phyloP scores from a whole-genome alignment of 2,329 filamentous ascomycete genomes.

The Fusarium oligoseptatum region DNA sequence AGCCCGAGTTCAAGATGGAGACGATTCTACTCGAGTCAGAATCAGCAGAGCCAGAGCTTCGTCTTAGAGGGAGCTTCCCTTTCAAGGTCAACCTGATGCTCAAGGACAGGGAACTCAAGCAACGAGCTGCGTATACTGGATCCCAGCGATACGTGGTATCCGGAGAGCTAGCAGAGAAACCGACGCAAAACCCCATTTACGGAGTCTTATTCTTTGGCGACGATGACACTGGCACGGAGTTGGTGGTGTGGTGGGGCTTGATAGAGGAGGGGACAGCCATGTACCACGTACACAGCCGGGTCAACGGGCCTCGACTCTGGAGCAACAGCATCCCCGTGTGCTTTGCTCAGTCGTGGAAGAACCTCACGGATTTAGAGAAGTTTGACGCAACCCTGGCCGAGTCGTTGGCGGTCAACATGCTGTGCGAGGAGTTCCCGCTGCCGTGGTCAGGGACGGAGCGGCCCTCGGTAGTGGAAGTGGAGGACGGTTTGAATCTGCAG shows the following conservation, averaged over 20 bases:
- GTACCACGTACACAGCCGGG: slow-evolving; percentile 43
- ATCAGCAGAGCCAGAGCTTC: slow-evolving; percentile 37
- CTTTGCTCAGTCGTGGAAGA: slow-evolving; percentile 45
- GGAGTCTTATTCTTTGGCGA: slow-evolving; percentile 44
- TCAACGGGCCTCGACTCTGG: slow-evolving; percentile 42
- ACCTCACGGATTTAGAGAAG: slow-evolving; percentile 38
- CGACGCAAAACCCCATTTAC: slow-evolving; percentile 45
- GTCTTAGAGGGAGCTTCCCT: slow-evolving; percentile 43
- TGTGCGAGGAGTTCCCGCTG: slow-evolving; percentile 44
- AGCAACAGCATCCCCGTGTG: slow-evolving; percentile 47
- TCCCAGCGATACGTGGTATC: slow-evolving; percentile 44
- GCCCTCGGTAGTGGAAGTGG: slow-evolving; percentile 43
- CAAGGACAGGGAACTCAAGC: slow-evolving; percentile 38
- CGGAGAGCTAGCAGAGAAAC: slow-evolving; percentile 37
- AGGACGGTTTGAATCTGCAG: slow-evolving; percentile 41
- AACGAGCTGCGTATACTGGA: slow-evolving; percentile 45
- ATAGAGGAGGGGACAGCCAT: slow-evolving; percentile 44
- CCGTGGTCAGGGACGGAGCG: slow-evolving; percentile 40
- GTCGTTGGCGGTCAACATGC: slow-evolving; percentile 43
- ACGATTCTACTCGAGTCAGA: slow-evolving; percentile 44
- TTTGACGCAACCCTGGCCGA: slow-evolving; percentile 40
- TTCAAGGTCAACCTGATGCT: slow-evolving; percentile 44
- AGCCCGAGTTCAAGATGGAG: slow-evolving; percentile 44
- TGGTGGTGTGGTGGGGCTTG: slow-evolving; percentile 48
- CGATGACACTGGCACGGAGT: slow-evolving; percentile 40